Base-by-base conservation (phyloP, 495 filamentous ascomycete species). In the Pyronema omphalodes region DNA sequence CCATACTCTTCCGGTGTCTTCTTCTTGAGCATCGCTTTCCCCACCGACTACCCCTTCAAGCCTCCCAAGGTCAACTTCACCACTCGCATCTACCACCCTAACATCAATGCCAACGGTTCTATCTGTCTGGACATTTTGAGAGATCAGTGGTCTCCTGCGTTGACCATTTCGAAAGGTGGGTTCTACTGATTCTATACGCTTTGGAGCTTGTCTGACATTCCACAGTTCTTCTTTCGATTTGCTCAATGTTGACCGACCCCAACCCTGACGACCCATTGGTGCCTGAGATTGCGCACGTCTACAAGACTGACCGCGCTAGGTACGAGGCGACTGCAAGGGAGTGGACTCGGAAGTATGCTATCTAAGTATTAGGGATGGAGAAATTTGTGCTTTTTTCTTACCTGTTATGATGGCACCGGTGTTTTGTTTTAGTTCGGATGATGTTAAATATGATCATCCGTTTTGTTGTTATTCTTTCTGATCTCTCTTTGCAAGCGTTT, bases 61-160 rank as follows among this genome's bases (percentile, higher is more conserved):
- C 93, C 91, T 40, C 91, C 91, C 52, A 98, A 98, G 78, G 91
- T 98, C 71, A 95, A 95, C 81, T 98, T 98, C 78, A 95, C 86
- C 57, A 98, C 91, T 51, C 81, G 91, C 64, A 96, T 98, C 76
- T 96, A 98, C 68, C 91, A 98, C 75, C 91, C 91, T 65, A 98
- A 98, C 73, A 98, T 98, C 87, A 98, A 98, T 76, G 93, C 87
- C 58, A 98, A 98, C 68, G 91, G 91, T 68, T 94, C 87, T 70
- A 98, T 98, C 72, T 98, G 91, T 71, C 73, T 98, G 63, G 91
- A 98, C 67, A 98, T 98, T 63, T 72, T 98, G 66, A 79, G 91
- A 72, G 91, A 98, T 69, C 91, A 98, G 74, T 98, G 91, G 91
- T 95, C 88, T 70, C 91, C 91, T 34, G 91, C 91, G 40, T 76